Base-by-base conservation (phyloP, 2,329 filamentous ascomycete genomes). In the Colletotrichum limetticola region DNA sequence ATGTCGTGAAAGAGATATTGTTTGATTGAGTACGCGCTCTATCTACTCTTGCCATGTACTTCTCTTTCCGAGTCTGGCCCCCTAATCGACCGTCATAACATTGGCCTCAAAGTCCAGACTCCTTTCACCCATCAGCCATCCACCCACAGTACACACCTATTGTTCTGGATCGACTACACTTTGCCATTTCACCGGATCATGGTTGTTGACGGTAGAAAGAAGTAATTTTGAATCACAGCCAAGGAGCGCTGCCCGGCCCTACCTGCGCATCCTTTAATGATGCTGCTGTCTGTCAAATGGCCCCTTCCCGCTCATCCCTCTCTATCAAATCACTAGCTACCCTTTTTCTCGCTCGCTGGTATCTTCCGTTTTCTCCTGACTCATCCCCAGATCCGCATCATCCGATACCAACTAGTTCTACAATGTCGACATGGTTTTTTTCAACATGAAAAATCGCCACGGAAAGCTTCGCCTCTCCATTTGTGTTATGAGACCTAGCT, bases 401-500 rank as follows among this genome's bases (percentile, higher is more conserved):
- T 53, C 46, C 61, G 35, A 37, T 5, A 6, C 19, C 49, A 55
- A 19, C 22, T 42, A 35, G 35, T 28, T 30, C 46, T 52, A 28
- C 61, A 37, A n/a, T 28, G 12, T 55, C 7, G 61, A 7, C 61
- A 8, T 6, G n/a, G 14, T 16, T 11, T 6, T 26, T 28, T 32
- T n/a, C 22, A 28, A 14, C 6, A 32, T 11, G 5, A 19, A 28
- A 9, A 24, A 4, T 30, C 16, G n/a, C 46, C 46, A 35, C 24
- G 24, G 4, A n/a, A 56, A n/a, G 8, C 11, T 7, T 2, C 22
- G 14, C 22, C 24, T 42, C n/a, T 53, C 32, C 26, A 46, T 19
- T 12, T 19, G 28, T 24, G 28, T 19, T 22, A 66, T 58, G 6
- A 28, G 59, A 60, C n/a, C 70, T 71, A 84, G 59, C 70, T 75